phyloP scores from a whole-genome alignment of 805 yeast genomes.

The Wickerhamomyces kurtzmanii region DNA sequence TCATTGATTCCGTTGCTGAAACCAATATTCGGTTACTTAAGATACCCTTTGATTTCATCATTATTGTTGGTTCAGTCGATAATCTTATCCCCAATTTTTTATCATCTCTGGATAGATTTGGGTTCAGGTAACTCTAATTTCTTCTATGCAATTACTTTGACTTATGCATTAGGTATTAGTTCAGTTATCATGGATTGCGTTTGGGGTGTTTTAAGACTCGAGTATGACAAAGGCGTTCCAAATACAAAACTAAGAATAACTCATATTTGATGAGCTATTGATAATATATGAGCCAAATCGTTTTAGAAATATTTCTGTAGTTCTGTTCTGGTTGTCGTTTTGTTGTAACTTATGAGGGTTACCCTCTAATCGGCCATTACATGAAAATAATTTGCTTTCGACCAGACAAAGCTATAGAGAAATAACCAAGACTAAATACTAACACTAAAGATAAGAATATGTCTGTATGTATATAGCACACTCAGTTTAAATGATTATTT shows the following conservation, averaged over 20 bases:
- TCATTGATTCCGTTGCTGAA: constrained; percentile 37
- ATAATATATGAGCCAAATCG: too few relatives aligned
- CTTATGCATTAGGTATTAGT: constrained; percentile 62
- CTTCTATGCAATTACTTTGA: constrained; percentile 87
- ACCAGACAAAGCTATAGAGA: too few relatives aligned
- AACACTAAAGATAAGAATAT: too few relatives aligned
- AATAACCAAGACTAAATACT: too few relatives aligned
- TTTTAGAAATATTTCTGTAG: too few relatives aligned
- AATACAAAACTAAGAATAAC: constrained; percentile 31
- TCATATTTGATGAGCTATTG: constrained; percentile 38
- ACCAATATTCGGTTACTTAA: constrained; percentile 34
- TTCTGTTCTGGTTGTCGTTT: too few relatives aligned
- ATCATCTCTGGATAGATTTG: constrained; percentile 86
- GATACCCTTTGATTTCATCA: constrained; percentile 37
- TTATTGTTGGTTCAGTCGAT: constrained; percentile 47
- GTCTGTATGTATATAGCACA: too few relatives aligned
- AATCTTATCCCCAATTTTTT: constrained; percentile 77
- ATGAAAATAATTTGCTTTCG: too few relatives aligned
- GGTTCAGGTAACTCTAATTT: constrained; percentile 96
- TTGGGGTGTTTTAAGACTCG: constrained; percentile 70
- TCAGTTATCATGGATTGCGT: constrained; percentile 63
- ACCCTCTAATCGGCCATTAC: too few relatives aligned
- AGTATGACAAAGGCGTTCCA: constrained; percentile 37
- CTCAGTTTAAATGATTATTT: too few relatives aligned
- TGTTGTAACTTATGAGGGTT: too few relatives aligned